These are phyloP conservation scores for Rhizomucor miehei DNA, from an alignment of 371 early-diverging fungal genomes.

Conservation along the genomic window DNA sequence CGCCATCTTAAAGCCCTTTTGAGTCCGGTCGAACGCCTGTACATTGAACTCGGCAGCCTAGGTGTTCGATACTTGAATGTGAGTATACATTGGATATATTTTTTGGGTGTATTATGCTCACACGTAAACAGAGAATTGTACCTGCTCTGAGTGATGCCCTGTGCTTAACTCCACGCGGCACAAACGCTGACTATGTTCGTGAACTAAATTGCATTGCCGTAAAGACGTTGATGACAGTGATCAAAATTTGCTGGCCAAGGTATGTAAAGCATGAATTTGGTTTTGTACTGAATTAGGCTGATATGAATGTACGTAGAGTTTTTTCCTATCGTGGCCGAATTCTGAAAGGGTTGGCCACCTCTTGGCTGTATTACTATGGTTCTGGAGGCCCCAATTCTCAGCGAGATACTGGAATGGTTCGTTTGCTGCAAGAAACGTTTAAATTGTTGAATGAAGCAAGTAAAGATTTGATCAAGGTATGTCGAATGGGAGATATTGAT, in stretches of 20 bases:
- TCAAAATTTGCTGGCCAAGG: slow-evolving; percentile 38
- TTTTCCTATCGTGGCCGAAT: slow-evolving; percentile 18
- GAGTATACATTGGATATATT: background rate
- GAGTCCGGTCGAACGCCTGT: slow-evolving; percentile 15
- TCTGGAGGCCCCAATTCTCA: background rate
- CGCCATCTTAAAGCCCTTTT: slow-evolving; percentile 16
- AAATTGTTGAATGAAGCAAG: slow-evolving; percentile 2
- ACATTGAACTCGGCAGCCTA: slow-evolving; percentile 17
- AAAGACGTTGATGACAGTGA: slow-evolving; percentile 15
- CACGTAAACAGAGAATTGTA: slow-evolving; percentile 9
- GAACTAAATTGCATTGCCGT: slow-evolving; percentile 16
- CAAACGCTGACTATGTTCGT: background rate
- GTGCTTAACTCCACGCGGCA: background rate
- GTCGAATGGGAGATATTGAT: background rate
- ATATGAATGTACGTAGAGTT: slow-evolving; percentile 12
- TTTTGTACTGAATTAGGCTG: background rate
- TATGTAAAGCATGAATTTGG: slow-evolving; percentile 1
- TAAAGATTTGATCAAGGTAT: slow-evolving; percentile 5
- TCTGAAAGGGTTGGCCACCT: slow-evolving; percentile 20
- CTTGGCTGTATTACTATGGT: slow-evolving; percentile 21
- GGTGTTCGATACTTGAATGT: slow-evolving; percentile 36
- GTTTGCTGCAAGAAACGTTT: slow-evolving; percentile 8
- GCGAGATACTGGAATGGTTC: slow-evolving; percentile 9
- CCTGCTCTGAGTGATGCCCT: slow-evolving; percentile 12
- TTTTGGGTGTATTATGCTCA: background rate